Evolutionary conservation across 1,284 basidiomycete species (phyloP).

Genomic region (Boletellus deceptivus): DNA sequence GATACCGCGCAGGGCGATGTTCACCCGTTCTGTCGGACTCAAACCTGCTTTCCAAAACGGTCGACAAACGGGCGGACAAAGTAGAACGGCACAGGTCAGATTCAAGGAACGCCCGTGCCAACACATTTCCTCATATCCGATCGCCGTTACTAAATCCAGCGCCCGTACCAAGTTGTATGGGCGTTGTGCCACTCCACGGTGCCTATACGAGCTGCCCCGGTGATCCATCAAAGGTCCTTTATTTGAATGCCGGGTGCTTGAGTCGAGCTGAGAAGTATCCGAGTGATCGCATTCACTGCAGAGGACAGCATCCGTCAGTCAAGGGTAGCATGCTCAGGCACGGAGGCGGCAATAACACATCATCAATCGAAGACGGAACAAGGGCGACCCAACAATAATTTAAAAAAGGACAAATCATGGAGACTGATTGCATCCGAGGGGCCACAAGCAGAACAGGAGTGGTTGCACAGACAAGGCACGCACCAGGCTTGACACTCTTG

Average conservation of each 20-base stretch:
- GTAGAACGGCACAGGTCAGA: neutral
- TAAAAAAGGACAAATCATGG: neutral
- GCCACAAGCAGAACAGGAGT: neutral
- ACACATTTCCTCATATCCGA: conserved; percentile 18
- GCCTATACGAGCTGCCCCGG: neutral
- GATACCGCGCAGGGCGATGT: neutral
- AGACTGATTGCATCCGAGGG: conserved; percentile 3
- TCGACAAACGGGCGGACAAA: neutral
- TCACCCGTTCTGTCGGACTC: neutral
- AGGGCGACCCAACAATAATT: conserved; percentile 2
- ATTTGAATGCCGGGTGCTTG: conserved; percentile 85
- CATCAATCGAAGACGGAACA: conserved; percentile 13
- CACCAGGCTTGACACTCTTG: conserved; percentile 40
- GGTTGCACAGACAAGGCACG: conserved; percentile 15
- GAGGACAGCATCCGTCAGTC: conserved; percentile 14
- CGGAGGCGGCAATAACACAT: conserved; percentile 6
- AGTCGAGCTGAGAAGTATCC: conserved; percentile 80
- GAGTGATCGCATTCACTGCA: conserved; percentile 66
- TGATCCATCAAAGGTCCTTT: conserved; percentile 30
- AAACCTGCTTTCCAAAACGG: neutral
- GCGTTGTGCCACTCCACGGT: conserved; percentile 8
- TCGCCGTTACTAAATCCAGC: conserved; percentile 24
- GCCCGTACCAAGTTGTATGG: conserved; percentile 23
- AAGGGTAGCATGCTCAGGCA: conserved; percentile 3
- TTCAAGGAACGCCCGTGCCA: conserved; percentile 3